Evolutionary conservation across 345 rosid genomes (phyloP), one percentile per base, ranked within the genome.

Genomic region (Carallia pectinifolia): DNA sequence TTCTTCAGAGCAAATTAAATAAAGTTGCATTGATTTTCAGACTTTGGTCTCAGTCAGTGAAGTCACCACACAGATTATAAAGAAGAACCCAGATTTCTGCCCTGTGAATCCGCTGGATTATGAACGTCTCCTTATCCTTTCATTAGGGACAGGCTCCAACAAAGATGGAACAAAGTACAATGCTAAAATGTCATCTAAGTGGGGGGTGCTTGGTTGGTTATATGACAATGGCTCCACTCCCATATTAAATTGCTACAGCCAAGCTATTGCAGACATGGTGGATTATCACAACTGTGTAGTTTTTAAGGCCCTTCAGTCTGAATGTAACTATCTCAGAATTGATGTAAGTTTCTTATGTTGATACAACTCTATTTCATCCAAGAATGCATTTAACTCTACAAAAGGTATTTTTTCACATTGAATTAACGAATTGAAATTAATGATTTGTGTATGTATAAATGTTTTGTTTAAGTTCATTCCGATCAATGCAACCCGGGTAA

Each of bases 201-300:
- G 97, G 96, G 96, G 97, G 9, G 59, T 83, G 33, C 65, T 85
- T 59, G 53, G 69, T 30, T 92, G 97, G 97, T 29, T 88, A 58
- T 79, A 72, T 30, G 63, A 84, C 7, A n/a, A 80, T 8, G 90
- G 87, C 5, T 52, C 79, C 19, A 76, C 82, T 62, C 96, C 97
- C 0, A 18, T 92, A 38, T 48, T 90, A 7, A 86, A 87, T 64
- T 84, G 83, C 52, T 84, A 72, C 47, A 27, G 62, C 30, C 80
- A 83, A 61, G 88, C 88, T 4, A 69, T 84, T 61, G 74, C 76
- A 1, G 89, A 88, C 66, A 77, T 92, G 86, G 77, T 92, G 63
- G 88, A 92, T 67, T 92, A 71, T 74, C 85, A 88, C 36, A 85
- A 76, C 64, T 56, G 31, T 10, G 87, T 81, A 10, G 79, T 82